A percentile compares a stretch with the other conserved stretches of the same genome.
Evolutionary conservation across 2,329 filamentous ascomycete species (phyloP).

Genomic region (Xylaria digitata): DNA sequence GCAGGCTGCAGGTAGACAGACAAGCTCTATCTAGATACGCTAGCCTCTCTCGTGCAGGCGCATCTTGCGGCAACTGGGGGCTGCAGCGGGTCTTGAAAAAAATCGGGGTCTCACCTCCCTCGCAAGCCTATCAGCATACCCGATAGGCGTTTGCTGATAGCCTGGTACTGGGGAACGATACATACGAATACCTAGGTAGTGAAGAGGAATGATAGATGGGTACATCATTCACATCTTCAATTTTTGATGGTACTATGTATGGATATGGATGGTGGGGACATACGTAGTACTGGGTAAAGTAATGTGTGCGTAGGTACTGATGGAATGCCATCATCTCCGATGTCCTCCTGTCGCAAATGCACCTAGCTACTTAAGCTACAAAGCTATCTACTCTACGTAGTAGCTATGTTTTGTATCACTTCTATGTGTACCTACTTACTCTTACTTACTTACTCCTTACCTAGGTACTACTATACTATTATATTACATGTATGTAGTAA

Average conservation of each 20-base stretch:
- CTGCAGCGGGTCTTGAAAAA: too few species aligned
- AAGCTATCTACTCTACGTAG: too few species aligned
- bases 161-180: neutral
- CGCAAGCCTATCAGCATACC: slow-evolving; percentile 8
- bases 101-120: too few species aligned
- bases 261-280: slow-evolving; percentile 15
- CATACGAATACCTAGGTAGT: neutral
- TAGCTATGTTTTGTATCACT: neutral
- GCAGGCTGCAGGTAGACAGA: too few species aligned
- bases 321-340: neutral
- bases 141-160: slow-evolving; percentile 28
- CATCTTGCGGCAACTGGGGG: too few species aligned
- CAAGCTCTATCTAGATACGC: too few species aligned
- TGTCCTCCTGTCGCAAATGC: neutral
- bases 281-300: too few species aligned
- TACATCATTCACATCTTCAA: neutral
- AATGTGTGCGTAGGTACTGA: neutral
- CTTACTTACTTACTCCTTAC: too few species aligned
- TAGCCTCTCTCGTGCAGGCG: too few species aligned
- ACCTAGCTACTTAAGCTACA: neutral
- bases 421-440: neutral
- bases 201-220: neutral
- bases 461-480: neutral
- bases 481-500: slow-evolving; percentile 7
- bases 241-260: neutral